These are phyloP conservation scores for Macrotyloma uniflorum DNA, from an alignment of 306 rosid genomes.

Conservation along the genomic window DNA sequence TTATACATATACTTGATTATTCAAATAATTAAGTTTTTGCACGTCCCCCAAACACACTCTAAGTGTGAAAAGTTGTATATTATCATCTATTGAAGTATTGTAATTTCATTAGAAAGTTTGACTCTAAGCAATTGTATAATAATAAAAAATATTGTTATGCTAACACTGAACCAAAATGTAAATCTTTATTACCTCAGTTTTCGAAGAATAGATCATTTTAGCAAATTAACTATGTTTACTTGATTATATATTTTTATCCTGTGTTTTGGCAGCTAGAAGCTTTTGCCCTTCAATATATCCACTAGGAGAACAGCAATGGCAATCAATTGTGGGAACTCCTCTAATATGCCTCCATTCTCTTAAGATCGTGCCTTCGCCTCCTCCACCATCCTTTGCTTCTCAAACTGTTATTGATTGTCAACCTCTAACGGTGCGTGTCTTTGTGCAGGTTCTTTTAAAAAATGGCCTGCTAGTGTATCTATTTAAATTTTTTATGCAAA, in stretches of 20 bases:
- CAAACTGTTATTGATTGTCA: slow-evolving; percentile 89
- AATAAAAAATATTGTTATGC: background rate
- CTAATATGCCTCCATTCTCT: slow-evolving; percentile 76
- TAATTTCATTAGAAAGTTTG: background rate
- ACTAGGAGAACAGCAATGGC: slow-evolving; percentile 77
- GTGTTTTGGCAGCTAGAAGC: slow-evolving; percentile 66
- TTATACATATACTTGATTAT: no score
- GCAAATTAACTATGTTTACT: slow-evolving; percentile 19
- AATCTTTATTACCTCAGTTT: slow-evolving; percentile 5
- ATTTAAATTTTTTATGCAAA: slow-evolving; percentile 2
- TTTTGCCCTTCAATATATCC: slow-evolving; percentile 96
- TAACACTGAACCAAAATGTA: background rate
- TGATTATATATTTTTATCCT: slow-evolving; percentile 29
- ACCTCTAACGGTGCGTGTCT: slow-evolving; percentile 80
- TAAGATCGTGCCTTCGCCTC: slow-evolving; percentile 79
- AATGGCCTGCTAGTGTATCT: slow-evolving; percentile 2
- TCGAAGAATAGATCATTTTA: slow-evolving; percentile 7
- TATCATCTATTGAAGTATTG: background rate
- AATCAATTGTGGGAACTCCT: slow-evolving; percentile 67
- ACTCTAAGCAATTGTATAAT: slow-evolving; percentile 5
- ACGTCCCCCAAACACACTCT: no score
- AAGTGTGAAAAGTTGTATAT: background rate
- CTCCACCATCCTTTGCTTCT: slow-evolving; percentile 86
- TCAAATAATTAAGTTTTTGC: no score
- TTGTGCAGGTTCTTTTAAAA: slow-evolving; percentile 37